phyloP scores from a whole-genome alignment of 2,329 filamentous ascomycete species.

The Aphanocladium album region DNA sequence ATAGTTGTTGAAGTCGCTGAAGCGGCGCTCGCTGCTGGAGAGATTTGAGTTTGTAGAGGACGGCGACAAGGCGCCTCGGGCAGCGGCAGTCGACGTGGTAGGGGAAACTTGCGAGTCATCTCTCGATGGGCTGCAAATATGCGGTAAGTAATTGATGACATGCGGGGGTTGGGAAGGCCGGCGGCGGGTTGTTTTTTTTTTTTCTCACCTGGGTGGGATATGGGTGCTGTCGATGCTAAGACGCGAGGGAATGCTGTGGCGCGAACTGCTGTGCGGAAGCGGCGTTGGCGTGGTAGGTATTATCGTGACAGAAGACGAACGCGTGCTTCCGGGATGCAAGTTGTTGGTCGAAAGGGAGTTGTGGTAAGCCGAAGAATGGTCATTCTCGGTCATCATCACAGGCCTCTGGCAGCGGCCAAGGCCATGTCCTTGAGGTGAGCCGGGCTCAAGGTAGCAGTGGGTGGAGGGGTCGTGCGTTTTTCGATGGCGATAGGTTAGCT shows the following conservation, averaged over 20 bases:
- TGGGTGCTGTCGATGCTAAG: slow-evolving; percentile 12
- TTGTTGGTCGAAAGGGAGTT: slow-evolving; percentile 2
- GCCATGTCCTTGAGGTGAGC: slow-evolving; percentile 12
- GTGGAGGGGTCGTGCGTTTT: slow-evolving; percentile 12
- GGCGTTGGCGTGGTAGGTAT: slow-evolving; percentile 4
- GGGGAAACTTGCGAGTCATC: slow-evolving; percentile 46
- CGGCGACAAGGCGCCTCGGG: slow-evolving; percentile 37
- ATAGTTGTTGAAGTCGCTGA: slow-evolving; percentile 63
- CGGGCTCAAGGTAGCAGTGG: slow-evolving; percentile 7
- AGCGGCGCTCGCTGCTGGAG: slow-evolving; percentile 44
- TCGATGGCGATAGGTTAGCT: slow-evolving; percentile 3
- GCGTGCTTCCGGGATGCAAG: neutral
- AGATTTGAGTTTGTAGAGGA: slow-evolving; percentile 26
- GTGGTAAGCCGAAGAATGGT: neutral
- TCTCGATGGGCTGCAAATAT: slow-evolving; percentile 19
- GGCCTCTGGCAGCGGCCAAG: neutral
- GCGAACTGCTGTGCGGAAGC: neutral
- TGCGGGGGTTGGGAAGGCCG: neutral
- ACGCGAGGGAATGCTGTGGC: slow-evolving; percentile 9
- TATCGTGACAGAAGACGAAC: slow-evolving; percentile 8
- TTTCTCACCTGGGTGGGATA: slow-evolving; percentile 2
- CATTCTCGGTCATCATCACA: slow-evolving; percentile 10
- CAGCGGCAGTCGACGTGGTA: slow-evolving; percentile 38
- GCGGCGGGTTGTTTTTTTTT: no score
- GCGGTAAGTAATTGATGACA: neutral